These are phyloP conservation scores for Dactylellina parvicollis DNA, from an alignment of 2,329 filamentous ascomycete genomes.

Conservation along the genomic window DNA sequence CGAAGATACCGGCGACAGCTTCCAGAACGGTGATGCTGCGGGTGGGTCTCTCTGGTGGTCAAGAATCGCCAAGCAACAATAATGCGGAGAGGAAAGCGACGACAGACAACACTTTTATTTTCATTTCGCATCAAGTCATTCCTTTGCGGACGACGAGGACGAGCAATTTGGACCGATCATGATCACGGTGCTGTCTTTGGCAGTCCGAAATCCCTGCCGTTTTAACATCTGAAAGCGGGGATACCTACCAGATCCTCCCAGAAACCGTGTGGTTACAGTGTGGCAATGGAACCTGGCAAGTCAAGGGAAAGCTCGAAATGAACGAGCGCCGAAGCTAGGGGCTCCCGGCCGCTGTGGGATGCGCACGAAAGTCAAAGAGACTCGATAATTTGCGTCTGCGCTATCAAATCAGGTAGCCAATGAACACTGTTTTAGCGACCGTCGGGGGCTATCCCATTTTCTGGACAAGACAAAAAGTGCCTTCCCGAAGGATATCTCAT, in stretches of 20 bases:
- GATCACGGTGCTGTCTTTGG: slow-evolving; percentile 3
- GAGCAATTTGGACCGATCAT: slow-evolving; percentile 27
- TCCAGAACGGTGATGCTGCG: slow-evolving; percentile 32
- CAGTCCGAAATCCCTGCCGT: slow-evolving; percentile 35
- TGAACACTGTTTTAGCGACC: slow-evolving; percentile 38
- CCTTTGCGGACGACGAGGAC: neutral
- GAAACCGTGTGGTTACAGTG: slow-evolving; percentile 41
- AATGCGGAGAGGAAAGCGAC: slow-evolving; percentile 31
- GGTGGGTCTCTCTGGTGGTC: slow-evolving; percentile 12
- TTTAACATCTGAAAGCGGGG: slow-evolving; percentile 54
- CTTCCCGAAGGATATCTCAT: slow-evolving; percentile 54
- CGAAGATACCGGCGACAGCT: slow-evolving; percentile 30
- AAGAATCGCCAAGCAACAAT: slow-evolving; percentile 24
- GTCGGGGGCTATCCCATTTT: slow-evolving; percentile 45
- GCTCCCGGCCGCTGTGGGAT: slow-evolving; percentile 19
- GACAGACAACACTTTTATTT: slow-evolving; percentile 42
- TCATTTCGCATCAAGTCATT: no score
- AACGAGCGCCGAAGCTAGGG: slow-evolving; percentile 46
- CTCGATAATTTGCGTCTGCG: slow-evolving; percentile 31
- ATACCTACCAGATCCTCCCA: slow-evolving; percentile 9
- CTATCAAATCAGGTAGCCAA: slow-evolving; percentile 53
- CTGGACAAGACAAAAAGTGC: slow-evolving; percentile 24
- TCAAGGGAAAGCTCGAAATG: slow-evolving; percentile 25
- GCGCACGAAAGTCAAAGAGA: slow-evolving; percentile 13
- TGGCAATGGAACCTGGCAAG: slow-evolving; percentile 32